phyloP scores from a whole-genome alignment of 306 rosid species.

The Macrotyloma uniflorum region DNA sequence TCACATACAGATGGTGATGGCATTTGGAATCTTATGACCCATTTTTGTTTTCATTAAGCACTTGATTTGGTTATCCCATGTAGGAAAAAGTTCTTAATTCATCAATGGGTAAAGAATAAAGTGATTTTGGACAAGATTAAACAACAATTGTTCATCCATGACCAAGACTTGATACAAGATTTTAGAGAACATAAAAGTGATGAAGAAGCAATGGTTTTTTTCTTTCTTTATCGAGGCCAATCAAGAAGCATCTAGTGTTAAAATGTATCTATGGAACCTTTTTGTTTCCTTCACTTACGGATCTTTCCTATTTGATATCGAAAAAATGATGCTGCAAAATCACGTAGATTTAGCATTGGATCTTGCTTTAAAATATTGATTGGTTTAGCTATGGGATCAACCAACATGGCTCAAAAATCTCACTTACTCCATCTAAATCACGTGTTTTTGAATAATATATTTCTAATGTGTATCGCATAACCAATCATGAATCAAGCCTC shows the following conservation, averaged over 20 bases:
- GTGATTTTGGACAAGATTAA: background rate
- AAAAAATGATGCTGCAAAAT: conserved; percentile 34
- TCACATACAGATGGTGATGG: background rate
- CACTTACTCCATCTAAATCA: conserved; percentile 32
- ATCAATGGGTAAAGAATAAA: conserved; percentile 29
- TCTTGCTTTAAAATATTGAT: conserved; percentile 36
- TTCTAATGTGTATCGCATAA: background rate
- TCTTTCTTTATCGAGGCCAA: background rate
- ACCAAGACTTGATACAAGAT: background rate
- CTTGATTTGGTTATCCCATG: background rate
- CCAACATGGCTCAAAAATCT: conserved; percentile 36
- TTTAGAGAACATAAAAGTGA: conserved; percentile 32
- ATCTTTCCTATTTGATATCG: conserved; percentile 35
- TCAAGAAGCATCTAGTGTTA: conserved; percentile 7
- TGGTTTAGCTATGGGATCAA: conserved; percentile 29
- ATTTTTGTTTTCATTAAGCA: background rate
- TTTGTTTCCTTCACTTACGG: conserved; percentile 38
- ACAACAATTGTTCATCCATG: conserved; percentile 18
- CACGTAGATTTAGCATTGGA: conserved; percentile 47
- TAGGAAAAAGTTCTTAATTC: conserved; percentile 2
- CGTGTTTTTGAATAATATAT: conserved; percentile 9
- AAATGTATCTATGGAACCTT: conserved; percentile 3
- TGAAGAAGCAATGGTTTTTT: background rate
- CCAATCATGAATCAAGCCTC: background rate
- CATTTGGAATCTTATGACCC: background rate